phyloP scores from a whole-genome alignment of 2,329 filamentous ascomycete species.

The Canariomyces notabilis region DNA sequence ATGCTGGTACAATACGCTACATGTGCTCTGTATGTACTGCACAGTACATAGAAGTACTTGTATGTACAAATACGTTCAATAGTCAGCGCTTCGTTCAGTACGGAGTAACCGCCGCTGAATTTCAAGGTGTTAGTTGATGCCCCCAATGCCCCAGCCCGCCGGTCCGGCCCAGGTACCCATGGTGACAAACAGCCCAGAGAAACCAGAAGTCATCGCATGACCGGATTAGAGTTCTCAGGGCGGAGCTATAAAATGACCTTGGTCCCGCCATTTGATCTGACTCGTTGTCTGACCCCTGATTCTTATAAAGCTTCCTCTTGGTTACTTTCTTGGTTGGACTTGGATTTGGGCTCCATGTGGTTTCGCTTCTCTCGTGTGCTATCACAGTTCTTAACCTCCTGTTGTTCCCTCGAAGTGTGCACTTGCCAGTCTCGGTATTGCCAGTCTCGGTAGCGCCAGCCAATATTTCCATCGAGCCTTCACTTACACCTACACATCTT shows the following conservation, averaged over 20 bases:
- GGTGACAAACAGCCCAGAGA: too few relatives aligned
- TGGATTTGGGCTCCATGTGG: not conserved
- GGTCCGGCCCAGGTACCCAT: too few relatives aligned
- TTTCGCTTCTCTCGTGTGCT: slow-evolving; percentile 6
- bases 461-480: slow-evolving; percentile 3
- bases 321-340: slow-evolving; percentile 1
- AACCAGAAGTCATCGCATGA: too few relatives aligned
- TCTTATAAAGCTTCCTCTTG: slow-evolving; percentile 1
- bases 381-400: slow-evolving; percentile 10
- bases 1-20: too few relatives aligned
- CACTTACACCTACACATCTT: slow-evolving; percentile 14
- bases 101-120: too few relatives aligned
- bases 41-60: too few relatives aligned
- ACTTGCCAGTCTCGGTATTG: slow-evolving; percentile 9
- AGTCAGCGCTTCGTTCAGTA: too few relatives aligned
- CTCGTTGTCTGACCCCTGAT: slow-evolving; percentile 5
- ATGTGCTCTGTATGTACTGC: too few relatives aligned
- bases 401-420: slow-evolving; percentile 8
- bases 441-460: slow-evolving; percentile 9
- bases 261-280: slow-evolving; percentile 22
- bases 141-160: too few relatives aligned
- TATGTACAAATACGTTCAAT: too few relatives aligned
- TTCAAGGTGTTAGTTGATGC: too few relatives aligned
- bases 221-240: too few relatives aligned
- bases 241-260: slow-evolving; percentile 23